phyloP scores from a whole-genome alignment of 371 early-diverging fungal species.

The Mortierella polycephala region DNA sequence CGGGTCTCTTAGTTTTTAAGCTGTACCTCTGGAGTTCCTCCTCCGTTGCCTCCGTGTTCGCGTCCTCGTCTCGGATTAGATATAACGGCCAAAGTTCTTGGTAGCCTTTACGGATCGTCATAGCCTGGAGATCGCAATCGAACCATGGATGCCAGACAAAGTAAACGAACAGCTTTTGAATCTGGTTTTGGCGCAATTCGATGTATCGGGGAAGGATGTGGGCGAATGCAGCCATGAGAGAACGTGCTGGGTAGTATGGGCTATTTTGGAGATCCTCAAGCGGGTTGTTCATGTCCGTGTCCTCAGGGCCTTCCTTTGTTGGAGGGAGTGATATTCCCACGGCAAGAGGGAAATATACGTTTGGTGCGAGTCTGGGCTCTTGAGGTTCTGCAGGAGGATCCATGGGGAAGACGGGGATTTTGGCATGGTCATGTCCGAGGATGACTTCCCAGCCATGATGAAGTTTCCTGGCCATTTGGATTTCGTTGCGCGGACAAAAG shows the following conservation, averaged over 20 bases:
- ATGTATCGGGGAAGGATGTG: slow-evolving; percentile 20
- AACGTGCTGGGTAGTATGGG: slow-evolving; percentile 27
- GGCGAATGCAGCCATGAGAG: slow-evolving; percentile 24
- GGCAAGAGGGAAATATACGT: not conserved
- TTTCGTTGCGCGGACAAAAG: not conserved
- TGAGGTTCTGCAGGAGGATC: not conserved
- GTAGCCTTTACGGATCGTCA: slow-evolving; percentile 23
- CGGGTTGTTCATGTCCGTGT: not conserved
- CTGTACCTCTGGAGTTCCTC: not conserved
- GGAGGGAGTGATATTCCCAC: not conserved
- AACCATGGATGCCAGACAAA: slow-evolving; percentile 43
- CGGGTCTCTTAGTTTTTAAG: not conserved
- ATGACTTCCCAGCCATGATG: slow-evolving; percentile 32
- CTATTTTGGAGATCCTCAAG: not conserved
- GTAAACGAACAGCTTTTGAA: slow-evolving; percentile 35
- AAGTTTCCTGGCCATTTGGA: slow-evolving; percentile 14
- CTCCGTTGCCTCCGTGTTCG: not conserved
- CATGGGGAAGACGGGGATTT: not conserved
- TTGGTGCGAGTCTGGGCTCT: not conserved
- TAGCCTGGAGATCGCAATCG: slow-evolving; percentile 34
- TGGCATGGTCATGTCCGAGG: slow-evolving; percentile 19
- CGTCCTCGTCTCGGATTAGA: slow-evolving; percentile 23
- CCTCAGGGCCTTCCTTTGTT: not conserved
- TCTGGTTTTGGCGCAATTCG: slow-evolving; percentile 7
- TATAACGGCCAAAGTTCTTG: slow-evolving; percentile 29